Evolutionary conservation across 129 eudicot species (phyloP), one percentile per base, ranked within the genome.

Genomic region (Pseudognaphalium luteoalbum): DNA sequence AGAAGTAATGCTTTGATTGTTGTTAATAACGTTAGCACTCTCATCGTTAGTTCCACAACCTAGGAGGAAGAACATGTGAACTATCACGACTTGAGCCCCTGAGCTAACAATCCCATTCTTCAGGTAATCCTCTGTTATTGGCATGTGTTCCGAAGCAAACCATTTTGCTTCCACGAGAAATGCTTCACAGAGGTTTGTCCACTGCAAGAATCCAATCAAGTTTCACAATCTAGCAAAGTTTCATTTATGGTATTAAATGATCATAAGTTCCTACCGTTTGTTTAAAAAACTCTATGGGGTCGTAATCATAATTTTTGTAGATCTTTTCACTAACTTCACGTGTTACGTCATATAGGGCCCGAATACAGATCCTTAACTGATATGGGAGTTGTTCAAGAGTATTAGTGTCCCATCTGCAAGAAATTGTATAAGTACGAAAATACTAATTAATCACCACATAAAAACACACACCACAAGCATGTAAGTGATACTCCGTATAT

Each of bases 111-210:
- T 83, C 25, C 83, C 93, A 30, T 85, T 86, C 25, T 79, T 74
- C 78, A 88, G 54, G 79, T 86, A 88, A 68, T 78, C 86, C 0
- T 82, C 79, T 1, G 88, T 85, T 8, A 2, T 77, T 6, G 90
- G 90, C 76, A 75, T 2, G n/a, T 76, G 14, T 14, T 82, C 82
- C 0, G 82, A 69, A 51, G 80, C 83, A 74, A 88, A 86, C 90
- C 90, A 88, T 71, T 76, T 76, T 25, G 88, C 84, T 78, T 88
- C 93, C 56, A 83, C 90, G 6, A 88, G 76, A 71, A 83, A 88
- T 12, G 90, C 88, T 34, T 77, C 80, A 78, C 88, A 88, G 50
- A 88, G 82, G 60, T 41, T 77, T 30, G 22, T 81, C 93, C 93
- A 88, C 93, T 88, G 76, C 75, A 86, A 35, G 28, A 30, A 73